Conservation (phyloP, 441 rosid species). For the Theobroma grandiflorum region DNA sequence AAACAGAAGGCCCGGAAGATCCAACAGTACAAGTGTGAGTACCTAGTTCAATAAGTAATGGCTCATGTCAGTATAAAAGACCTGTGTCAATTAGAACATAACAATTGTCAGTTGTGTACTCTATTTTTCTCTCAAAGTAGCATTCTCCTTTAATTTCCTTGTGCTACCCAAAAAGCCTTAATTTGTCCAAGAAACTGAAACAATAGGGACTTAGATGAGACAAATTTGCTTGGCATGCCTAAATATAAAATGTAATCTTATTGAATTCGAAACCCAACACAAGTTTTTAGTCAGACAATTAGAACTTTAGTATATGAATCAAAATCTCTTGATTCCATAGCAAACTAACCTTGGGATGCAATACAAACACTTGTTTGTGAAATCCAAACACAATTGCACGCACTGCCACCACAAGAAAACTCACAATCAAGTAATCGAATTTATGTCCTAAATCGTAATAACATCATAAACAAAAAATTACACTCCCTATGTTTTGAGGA, state of each 20-base stretch:
- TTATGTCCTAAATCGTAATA: background rate
- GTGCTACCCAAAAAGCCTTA: conserved; percentile 10
- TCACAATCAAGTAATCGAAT: conserved; percentile 18
- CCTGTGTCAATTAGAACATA: background rate
- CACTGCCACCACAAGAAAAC: conserved; percentile 51
- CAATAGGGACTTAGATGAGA: background rate
- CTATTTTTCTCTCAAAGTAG: conserved; percentile 5
- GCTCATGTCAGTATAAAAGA: conserved; percentile 23
- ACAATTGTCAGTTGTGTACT: background rate
- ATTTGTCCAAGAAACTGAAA: background rate
- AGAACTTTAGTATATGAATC: background rate
- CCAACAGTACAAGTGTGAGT: conserved; percentile 63
- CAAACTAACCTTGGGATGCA: conserved; percentile 85
- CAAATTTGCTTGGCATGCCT: background rate
- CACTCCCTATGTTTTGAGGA: background rate
- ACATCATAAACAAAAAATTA: background rate
- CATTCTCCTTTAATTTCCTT: background rate
- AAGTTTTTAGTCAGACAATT: conserved; percentile 1
- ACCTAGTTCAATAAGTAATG: conserved; percentile 57
- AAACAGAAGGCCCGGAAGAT: conserved; percentile 87
- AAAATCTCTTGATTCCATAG: conserved; percentile 9
- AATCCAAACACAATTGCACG: conserved; percentile 95
- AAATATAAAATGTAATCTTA: background rate
- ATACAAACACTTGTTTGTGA: conserved; percentile 73
- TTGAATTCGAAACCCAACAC: background rate